Evolutionary conservation across 2,329 filamentous ascomycete genomes (phyloP).

Genomic region (Claviceps maximensis): DNA sequence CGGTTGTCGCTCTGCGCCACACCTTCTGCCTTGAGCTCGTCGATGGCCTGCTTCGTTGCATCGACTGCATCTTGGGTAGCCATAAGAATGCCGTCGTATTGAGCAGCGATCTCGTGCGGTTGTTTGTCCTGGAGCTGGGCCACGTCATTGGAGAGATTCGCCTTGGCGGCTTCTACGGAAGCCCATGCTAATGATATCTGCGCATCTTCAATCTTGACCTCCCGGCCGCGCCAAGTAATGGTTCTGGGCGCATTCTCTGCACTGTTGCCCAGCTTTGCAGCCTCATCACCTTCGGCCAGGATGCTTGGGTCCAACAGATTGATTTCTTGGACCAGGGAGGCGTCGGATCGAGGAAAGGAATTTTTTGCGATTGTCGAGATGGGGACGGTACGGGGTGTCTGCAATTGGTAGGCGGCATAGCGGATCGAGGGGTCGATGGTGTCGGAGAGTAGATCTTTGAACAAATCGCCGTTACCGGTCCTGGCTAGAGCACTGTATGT

Average conservation of each 20-base stretch:
- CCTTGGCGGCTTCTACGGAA: constrained; percentile 45
- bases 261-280: constrained; percentile 34
- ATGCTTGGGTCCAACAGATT: constrained; percentile 57
- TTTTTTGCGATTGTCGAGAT: constrained; percentile 67
- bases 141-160: constrained; percentile 34
- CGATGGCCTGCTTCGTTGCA: constrained; percentile 83
- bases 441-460: constrained; percentile 72
- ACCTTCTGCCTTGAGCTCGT: constrained; percentile 74
- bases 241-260: constrained; percentile 52
- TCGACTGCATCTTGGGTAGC: constrained; percentile 90
- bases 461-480: constrained; percentile 52
- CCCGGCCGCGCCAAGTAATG: constrained; percentile 74
- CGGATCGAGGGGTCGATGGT: constrained; percentile 88
- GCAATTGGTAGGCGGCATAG: constrained; percentile 86
- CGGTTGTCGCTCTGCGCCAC: constrained; percentile 70
- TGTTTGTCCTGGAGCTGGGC: constrained; percentile 28
- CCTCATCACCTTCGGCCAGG: constrained; percentile 40
- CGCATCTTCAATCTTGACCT: constrained; percentile 83
- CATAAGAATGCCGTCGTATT: constrained; percentile 83
- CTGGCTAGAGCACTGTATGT: constrained; percentile 68
- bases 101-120: constrained; percentile 60
- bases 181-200: constrained; percentile 77
- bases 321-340: constrained; percentile 50
- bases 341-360: constrained; percentile 57
- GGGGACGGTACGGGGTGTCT: constrained; percentile 72